These are phyloP conservation scores for Besnoitia besnoiti DNA, from an alignment of 169 alveolate species.

Conservation along the genomic window DNA sequence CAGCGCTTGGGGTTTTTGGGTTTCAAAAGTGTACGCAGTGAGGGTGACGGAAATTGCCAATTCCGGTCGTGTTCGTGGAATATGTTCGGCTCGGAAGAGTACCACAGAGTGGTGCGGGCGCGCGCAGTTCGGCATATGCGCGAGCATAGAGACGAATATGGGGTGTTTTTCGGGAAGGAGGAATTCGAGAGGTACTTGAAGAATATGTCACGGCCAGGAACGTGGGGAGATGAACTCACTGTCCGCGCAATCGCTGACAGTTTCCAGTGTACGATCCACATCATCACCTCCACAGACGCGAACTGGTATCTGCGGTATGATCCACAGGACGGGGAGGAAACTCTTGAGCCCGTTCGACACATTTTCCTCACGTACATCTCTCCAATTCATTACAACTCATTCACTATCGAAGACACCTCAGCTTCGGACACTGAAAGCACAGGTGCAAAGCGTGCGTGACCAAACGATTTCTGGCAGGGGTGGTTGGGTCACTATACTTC, in stretches of 20 bases:
- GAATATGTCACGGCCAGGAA: conserved; percentile 72
- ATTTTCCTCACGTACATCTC: conserved; percentile 76
- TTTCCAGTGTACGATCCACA: conserved; percentile 75
- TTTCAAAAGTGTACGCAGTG: conserved; percentile 59
- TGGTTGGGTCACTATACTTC: neutral
- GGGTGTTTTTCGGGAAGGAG: conserved; percentile 67
- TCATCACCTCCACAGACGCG: conserved; percentile 73
- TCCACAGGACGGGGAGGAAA: conserved; percentile 35
- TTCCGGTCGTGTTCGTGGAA: conserved; percentile 76
- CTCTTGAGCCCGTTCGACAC: conserved; percentile 56
- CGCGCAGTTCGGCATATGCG: conserved; percentile 73
- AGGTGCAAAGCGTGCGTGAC: neutral
- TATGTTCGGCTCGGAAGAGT: conserved; percentile 72
- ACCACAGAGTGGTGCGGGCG: conserved; percentile 72
- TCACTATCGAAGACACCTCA: conserved; percentile 31
- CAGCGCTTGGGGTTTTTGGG: conserved; percentile 71
- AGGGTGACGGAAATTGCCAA: conserved; percentile 79
- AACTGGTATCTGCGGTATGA: conserved; percentile 77
- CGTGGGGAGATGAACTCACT: conserved; percentile 80
- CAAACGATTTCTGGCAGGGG: neutral
- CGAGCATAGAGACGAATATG: conserved; percentile 65
- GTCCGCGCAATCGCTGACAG: conserved; percentile 78
- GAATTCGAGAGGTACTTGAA: conserved; percentile 61
- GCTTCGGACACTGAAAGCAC: neutral
- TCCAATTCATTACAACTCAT: conserved; percentile 76